Conservation (phyloP, 345 rosid genomes). For the Heritiera fomes region DNA sequence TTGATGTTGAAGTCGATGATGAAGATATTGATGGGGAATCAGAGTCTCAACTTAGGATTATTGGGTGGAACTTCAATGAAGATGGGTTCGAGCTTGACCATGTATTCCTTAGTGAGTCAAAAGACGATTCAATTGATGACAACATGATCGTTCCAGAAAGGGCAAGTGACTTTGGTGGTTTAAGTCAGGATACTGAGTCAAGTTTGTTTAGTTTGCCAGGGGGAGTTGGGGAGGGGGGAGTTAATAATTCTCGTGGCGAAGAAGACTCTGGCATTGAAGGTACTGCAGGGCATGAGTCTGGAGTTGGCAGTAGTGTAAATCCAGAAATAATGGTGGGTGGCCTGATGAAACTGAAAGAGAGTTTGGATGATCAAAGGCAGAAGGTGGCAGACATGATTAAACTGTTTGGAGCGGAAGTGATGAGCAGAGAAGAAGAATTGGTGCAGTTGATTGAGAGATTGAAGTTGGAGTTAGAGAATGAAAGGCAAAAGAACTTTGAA, state of each 20-base stretch:
- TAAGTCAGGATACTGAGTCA: background rate
- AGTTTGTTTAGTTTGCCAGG: background rate
- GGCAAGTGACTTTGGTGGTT: background rate
- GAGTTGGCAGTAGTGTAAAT: slow-evolving; percentile 27
- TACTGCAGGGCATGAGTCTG: background rate
- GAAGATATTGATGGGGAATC: slow-evolving; percentile 33
- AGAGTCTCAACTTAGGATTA: slow-evolving; percentile 33
- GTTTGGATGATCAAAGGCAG: slow-evolving; percentile 71
- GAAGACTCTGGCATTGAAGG: background rate
- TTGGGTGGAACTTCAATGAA: slow-evolving; percentile 85
- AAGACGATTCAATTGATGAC: slow-evolving; percentile 26
- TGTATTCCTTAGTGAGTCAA: slow-evolving; percentile 50
- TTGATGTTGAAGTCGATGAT: slow-evolving; percentile 29
- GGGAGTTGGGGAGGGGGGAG: background rate
- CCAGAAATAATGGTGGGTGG: slow-evolving; percentile 44
- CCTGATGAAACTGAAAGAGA: slow-evolving; percentile 45
- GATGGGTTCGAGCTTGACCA: slow-evolving; percentile 72
- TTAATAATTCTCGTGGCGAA: background rate
- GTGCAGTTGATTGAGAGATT: slow-evolving; percentile 45
- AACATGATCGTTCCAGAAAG: slow-evolving; percentile 27
- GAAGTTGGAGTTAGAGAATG: slow-evolving; percentile 49
- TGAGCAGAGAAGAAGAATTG: slow-evolving; percentile 50
- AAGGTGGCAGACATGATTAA: slow-evolving; percentile 48
- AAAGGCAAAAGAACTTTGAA: slow-evolving; percentile 44
- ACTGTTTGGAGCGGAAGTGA: slow-evolving; percentile 49